Percentiles rank a stretch among this genome's conserved stretches.
Conservation (phyloP, 768 basidiomycete genomes). For the Rickenella mellea region DNA sequence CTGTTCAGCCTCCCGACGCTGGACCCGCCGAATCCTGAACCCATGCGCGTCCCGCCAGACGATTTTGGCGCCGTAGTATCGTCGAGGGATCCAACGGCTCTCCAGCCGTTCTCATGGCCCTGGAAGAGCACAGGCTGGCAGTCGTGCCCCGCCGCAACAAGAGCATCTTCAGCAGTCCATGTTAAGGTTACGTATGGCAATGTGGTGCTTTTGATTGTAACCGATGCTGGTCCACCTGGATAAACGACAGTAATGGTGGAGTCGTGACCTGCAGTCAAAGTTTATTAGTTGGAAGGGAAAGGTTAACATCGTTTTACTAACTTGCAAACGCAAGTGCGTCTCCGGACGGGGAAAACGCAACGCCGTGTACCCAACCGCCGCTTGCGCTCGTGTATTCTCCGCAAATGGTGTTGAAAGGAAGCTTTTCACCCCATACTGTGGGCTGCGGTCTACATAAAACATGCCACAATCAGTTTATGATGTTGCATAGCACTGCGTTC, state of each 20-base stretch:
- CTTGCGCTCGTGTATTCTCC: slow-evolving; percentile 84
- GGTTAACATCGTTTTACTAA: slow-evolving; percentile 31
- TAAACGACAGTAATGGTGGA: slow-evolving; percentile 91
- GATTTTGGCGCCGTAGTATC: slow-evolving; percentile 48
- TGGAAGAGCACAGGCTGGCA: slow-evolving; percentile 89
- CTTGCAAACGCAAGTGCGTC: slow-evolving; percentile 88
- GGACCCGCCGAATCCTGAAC: slow-evolving; percentile 37
- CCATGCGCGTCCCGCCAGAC: slow-evolving; percentile 32
- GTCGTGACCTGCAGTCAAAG: slow-evolving; percentile 65
- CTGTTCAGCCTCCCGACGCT: slow-evolving; percentile 73
- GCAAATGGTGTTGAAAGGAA: slow-evolving; percentile 96
- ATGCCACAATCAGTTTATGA: not conserved
- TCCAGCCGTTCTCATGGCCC: slow-evolving; percentile 62
- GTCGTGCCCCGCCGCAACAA: slow-evolving; percentile 94
- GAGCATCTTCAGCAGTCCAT: slow-evolving; percentile 73
- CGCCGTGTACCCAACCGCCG: slow-evolving; percentile 96
- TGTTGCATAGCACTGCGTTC: slow-evolving; percentile 4
- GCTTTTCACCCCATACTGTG: slow-evolving; percentile 93
- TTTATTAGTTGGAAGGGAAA: slow-evolving; percentile 4
- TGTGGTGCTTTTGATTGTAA: slow-evolving; percentile 65
- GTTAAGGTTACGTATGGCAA: slow-evolving; percentile 79
- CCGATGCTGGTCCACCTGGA: slow-evolving; percentile 64
- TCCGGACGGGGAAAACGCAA: slow-evolving; percentile 96
- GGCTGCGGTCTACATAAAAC: slow-evolving; percentile 57
- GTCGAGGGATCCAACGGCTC: slow-evolving; percentile 72